These are phyloP conservation scores for Mrakiaceae sp. DNA, from an alignment of 1,284 basidiomycete species.

Conservation along the genomic window DNA sequence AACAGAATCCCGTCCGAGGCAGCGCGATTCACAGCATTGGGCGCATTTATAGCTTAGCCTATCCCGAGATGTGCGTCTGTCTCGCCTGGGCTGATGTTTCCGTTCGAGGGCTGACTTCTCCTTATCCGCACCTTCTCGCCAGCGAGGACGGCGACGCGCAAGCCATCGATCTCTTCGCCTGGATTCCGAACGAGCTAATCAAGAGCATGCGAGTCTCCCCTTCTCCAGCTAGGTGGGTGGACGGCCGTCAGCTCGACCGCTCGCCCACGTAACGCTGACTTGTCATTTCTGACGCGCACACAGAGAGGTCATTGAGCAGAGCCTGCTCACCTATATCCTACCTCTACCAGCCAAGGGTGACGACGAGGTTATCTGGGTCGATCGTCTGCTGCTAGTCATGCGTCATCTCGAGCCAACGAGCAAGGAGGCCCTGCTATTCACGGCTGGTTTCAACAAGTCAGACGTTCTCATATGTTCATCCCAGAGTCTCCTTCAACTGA, in stretches of 20 bases:
- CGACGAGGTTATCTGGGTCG: slow-evolving; percentile 70
- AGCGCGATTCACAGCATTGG: slow-evolving; percentile 71
- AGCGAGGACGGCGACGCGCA: slow-evolving; percentile 69
- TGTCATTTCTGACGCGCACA: background rate
- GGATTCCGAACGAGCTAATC: slow-evolving; percentile 78
- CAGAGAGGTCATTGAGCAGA: slow-evolving; percentile 51
- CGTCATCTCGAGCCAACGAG: slow-evolving; percentile 53
- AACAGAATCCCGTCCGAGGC: slow-evolving; percentile 58
- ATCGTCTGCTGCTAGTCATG: slow-evolving; percentile 65
- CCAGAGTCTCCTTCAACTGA: slow-evolving; percentile 32
- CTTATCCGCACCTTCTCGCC: background rate
- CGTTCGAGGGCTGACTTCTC: slow-evolving; percentile 3
- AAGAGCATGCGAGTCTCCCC: slow-evolving; percentile 31
- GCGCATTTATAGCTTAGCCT: slow-evolving; percentile 69
- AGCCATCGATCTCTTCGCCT: slow-evolving; percentile 71
- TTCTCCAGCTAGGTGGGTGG: slow-evolving; percentile 1
- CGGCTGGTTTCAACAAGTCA: slow-evolving; percentile 51
- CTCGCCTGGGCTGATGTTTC: background rate
- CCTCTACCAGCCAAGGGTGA: slow-evolving; percentile 61
- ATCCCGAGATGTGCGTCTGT: slow-evolving; percentile 69
- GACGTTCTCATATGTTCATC: no score
- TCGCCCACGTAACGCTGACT: background rate
- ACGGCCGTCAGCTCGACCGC: background rate
- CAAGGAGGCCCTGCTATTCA: slow-evolving; percentile 46
- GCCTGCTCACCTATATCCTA: slow-evolving; percentile 62